phyloP scores from a whole-genome alignment of 192 early-diverging fungal genomes.

The Coemansia sp. region DNA sequence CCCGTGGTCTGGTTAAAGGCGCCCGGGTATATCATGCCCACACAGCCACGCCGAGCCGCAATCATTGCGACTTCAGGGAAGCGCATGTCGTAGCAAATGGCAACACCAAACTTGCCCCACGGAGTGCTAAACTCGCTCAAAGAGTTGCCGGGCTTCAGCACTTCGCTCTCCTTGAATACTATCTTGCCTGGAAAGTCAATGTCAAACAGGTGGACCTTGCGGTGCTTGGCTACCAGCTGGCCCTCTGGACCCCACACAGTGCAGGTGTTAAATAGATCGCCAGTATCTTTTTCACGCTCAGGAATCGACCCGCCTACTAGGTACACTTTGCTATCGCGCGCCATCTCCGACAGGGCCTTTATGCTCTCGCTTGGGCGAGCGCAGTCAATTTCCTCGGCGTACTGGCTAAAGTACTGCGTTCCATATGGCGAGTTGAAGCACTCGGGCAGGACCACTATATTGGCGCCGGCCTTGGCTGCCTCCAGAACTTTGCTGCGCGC shows the following conservation, averaged over 20 bases:
- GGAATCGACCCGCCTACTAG: conserved; percentile 94
- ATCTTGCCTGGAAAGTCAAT: conserved; percentile 95
- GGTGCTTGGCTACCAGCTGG: conserved; percentile 65
- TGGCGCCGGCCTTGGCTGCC: conserved; percentile 80
- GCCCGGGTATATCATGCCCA: conserved; percentile 96
- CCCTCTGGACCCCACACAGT: conserved; percentile 76
- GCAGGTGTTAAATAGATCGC: conserved; percentile 81
- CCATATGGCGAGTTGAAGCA: conserved; percentile 99
- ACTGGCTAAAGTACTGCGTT: conserved; percentile 85
- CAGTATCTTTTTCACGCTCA: conserved; percentile 62
- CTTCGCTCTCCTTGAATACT: conserved; percentile 88
- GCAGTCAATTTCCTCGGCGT: conserved; percentile 81
- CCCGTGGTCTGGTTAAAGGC: conserved; percentile 98
- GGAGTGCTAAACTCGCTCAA: conserved; percentile 81
- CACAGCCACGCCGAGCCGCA: conserved; percentile 81
- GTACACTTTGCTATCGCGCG: conserved; percentile 85
- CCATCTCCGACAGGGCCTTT: conserved; percentile 76
- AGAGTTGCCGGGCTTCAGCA: conserved; percentile 72
- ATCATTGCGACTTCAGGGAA: conserved; percentile 98
- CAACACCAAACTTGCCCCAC: conserved; percentile 88
- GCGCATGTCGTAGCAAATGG: conserved; percentile 96
- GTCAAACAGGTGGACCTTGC: conserved; percentile 95
- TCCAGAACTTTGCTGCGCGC: conserved; percentile 82
- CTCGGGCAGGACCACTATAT: conserved; percentile 95
- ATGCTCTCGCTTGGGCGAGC: conserved; percentile 63